A percentile compares a stretch with the other conserved stretches of the same genome.
phyloP scores from a whole-genome alignment of 2,329 filamentous ascomycete genomes.

The Gremmenia infestans region DNA sequence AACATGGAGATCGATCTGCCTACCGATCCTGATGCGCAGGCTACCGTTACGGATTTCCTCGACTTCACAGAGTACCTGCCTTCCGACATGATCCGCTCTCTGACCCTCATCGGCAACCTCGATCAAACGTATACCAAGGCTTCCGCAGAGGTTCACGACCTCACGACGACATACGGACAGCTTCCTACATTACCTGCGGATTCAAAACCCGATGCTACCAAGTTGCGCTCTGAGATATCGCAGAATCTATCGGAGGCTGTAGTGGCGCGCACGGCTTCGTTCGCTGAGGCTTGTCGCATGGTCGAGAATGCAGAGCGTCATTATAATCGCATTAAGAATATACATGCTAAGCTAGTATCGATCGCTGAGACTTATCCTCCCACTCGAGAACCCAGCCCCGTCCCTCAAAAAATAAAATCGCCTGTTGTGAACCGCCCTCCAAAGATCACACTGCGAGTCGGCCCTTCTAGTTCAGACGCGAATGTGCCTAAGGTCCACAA shows the following conservation, averaged over 20 bases:
- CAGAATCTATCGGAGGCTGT: conserved; percentile 50
- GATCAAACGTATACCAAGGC: conserved; percentile 54
- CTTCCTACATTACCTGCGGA: conserved; percentile 46
- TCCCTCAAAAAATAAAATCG: conserved; percentile 42
- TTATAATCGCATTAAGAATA: conserved; percentile 53
- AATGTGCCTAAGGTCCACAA: conserved; percentile 18
- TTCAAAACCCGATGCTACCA: conserved; percentile 43
- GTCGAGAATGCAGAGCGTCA: conserved; percentile 59
- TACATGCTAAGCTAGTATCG: conserved; percentile 52
- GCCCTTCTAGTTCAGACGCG: conserved; percentile 32
- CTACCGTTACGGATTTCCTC: conserved; percentile 65
- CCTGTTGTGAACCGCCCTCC: conserved; percentile 46
- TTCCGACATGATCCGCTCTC: conserved; percentile 59
- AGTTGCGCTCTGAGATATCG: conserved; percentile 57
- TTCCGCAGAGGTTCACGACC: conserved; percentile 49
- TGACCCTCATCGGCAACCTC: conserved; percentile 61
- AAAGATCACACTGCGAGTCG: conserved; percentile 42
- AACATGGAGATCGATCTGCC: conserved; percentile 30
- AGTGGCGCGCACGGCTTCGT: conserved; percentile 51
- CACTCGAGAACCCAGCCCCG: conserved; percentile 44
- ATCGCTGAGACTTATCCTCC: conserved; percentile 58
- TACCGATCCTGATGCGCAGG: conserved; percentile 61
- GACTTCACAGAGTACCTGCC: conserved; percentile 61
- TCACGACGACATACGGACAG: conserved; percentile 52
- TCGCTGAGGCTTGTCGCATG: conserved; percentile 60